phyloP scores from a whole-genome alignment of 2,329 filamentous ascomycete species.

The Beauveria brongniartii region DNA sequence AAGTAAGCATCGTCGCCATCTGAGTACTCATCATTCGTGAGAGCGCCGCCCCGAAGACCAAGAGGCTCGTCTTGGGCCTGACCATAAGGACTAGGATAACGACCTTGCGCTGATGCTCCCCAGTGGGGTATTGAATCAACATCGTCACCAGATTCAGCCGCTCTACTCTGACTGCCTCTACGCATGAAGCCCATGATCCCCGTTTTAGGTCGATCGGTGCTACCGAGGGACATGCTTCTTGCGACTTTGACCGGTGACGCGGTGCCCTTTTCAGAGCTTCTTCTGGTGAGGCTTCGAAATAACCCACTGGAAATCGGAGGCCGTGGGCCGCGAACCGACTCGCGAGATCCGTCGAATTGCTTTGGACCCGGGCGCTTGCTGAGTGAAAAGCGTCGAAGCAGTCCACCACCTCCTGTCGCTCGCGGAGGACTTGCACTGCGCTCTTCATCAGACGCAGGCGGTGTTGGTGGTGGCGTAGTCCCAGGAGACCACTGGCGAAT shows the following conservation, averaged over 20 bases:
- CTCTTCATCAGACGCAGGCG: conserved; percentile 43
- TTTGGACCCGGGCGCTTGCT: conserved; percentile 25
- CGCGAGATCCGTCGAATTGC: conserved; percentile 30
- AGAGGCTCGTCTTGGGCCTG: conserved; percentile 16
- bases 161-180: conserved; percentile 30
- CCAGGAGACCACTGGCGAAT: conserved; percentile 80
- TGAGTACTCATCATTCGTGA: conserved; percentile 39
- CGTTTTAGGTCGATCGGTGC: conserved; percentile 39
- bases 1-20: conserved; percentile 52
- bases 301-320: conserved; percentile 43
- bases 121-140: conserved; percentile 50
- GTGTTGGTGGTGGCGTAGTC: conserved; percentile 62
- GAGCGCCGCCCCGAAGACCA: conserved; percentile 31
- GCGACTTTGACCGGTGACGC: conserved; percentile 35
- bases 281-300: conserved; percentile 36
- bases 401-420: conserved; percentile 25
- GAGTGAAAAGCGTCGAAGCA: conserved; percentile 39
- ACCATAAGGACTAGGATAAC: conserved; percentile 11
- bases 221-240: conserved; percentile 54
- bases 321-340: conserved; percentile 33
- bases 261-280: conserved; percentile 26
- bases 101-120: conserved; percentile 25
- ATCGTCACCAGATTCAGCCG: conserved; percentile 16
- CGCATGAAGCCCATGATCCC: conserved; percentile 35
- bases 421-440: conserved; percentile 31